Percentiles rank a stretch among this genome's conserved stretches.
Evolutionary conservation across 805 yeast genomes (phyloP).

Genomic region (Kodamaea neixiangensis): DNA sequence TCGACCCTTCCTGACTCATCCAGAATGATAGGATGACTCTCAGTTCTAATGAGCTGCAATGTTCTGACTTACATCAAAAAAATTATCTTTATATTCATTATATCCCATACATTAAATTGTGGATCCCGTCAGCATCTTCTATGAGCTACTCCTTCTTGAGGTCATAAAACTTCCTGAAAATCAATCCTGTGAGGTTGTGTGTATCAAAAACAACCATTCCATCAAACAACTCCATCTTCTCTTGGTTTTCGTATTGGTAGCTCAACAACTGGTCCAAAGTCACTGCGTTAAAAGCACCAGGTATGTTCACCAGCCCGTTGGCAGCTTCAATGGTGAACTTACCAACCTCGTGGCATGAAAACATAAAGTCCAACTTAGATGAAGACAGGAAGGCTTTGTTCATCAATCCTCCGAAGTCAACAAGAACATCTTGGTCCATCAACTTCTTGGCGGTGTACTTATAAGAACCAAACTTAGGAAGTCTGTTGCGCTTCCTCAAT

Average conservation of each 20-base stretch:
- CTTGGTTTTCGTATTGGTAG: slow-evolving; percentile 68
- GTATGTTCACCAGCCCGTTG: slow-evolving; percentile 66
- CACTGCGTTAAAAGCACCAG: slow-evolving; percentile 57
- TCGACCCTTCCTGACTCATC: too few relatives aligned
- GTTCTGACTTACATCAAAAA: too few relatives aligned
- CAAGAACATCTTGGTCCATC: slow-evolving; percentile 67
- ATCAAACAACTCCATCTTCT: slow-evolving; percentile 58
- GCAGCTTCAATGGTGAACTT: slow-evolving; percentile 74
- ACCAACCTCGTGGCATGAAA: slow-evolving; percentile 74
- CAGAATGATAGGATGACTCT: too few relatives aligned
- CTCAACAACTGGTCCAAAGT: slow-evolving; percentile 72
- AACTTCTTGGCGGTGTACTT: slow-evolving; percentile 75
- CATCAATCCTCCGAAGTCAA: slow-evolving; percentile 58
- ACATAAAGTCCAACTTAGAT: slow-evolving; percentile 71
- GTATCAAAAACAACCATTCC: slow-evolving; percentile 72
- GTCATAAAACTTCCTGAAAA: slow-evolving; percentile 76
- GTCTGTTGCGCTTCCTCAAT: slow-evolving; percentile 61
- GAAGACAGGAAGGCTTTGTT: slow-evolving; percentile 42
- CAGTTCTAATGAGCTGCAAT: too few relatives aligned
- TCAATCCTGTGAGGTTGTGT: slow-evolving; percentile 62
- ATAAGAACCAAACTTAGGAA: slow-evolving; percentile 76
- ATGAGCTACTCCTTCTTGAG: slow-evolving; percentile 30
- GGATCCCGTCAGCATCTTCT: neutral
- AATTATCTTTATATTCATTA: neutral
- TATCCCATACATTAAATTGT: neutral